Conservation (phyloP, 1,139 yeast species). For the Blastobotrys capitulatus region DNA sequence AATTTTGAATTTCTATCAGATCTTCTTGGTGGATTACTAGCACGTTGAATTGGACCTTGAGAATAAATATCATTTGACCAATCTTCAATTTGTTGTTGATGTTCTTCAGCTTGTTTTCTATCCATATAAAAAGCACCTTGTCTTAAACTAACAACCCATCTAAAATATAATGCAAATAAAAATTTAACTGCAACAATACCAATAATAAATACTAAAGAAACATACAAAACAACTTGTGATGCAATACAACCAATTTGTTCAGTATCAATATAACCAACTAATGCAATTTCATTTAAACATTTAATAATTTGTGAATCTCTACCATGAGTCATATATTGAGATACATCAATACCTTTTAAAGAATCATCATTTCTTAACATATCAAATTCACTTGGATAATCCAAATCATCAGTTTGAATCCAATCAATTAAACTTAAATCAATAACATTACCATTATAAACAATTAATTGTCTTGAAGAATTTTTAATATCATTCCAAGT, state of each 20-base stretch:
- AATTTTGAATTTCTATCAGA: conserved; percentile 26
- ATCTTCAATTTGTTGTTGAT: conserved; percentile 61
- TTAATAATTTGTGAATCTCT: conserved; percentile 66
- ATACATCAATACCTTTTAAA: conserved; percentile 73
- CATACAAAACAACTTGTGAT: conserved; percentile 70
- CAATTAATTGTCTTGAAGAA: conserved; percentile 70
- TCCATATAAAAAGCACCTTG: conserved; percentile 74
- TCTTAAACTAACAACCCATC: conserved; percentile 69
- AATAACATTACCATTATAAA: conserved; percentile 80
- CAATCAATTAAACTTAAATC: conserved; percentile 73
- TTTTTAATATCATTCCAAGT: conserved; percentile 84
- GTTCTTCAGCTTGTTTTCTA: conserved; percentile 47
- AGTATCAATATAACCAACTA: conserved; percentile 85
- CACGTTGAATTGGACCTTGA: conserved; percentile 48
- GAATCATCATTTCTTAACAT: conserved; percentile 50
- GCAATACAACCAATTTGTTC: conserved; percentile 96
- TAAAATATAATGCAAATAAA: conserved; percentile 79
- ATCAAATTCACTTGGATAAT: conserved; percentile 68
- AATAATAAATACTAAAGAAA: conserved; percentile 77
- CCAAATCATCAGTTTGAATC: conserved; percentile 62
- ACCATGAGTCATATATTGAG: conserved; percentile 66
- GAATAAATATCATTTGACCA: conserved; percentile 61
- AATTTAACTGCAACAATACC: conserved; percentile 75
- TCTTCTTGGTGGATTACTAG: conserved; percentile 19
- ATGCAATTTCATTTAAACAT: conserved; percentile 81